phyloP scores from a whole-genome alignment of 2,329 filamentous ascomycete genomes.

The Chaetomium strumarium region DNA sequence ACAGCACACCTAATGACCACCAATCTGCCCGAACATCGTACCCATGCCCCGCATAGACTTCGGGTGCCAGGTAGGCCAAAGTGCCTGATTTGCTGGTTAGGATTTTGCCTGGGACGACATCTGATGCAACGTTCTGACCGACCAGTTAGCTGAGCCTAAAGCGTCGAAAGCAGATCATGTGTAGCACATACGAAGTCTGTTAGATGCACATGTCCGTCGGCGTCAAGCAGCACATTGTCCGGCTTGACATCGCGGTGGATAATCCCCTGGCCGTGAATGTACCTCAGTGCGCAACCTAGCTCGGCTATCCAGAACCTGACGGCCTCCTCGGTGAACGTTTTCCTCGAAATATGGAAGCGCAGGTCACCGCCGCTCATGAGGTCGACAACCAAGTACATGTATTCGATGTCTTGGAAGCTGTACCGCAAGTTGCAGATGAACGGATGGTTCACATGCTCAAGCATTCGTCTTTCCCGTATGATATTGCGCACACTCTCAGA shows the following conservation, averaged over 20 bases:
- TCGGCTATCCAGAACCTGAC: conserved; percentile 97
- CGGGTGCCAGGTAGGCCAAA: conserved; percentile 88
- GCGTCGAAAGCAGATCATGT: background rate
- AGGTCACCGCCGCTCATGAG: conserved; percentile 96
- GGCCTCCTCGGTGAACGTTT: conserved; percentile 95
- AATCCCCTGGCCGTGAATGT: conserved; percentile 80
- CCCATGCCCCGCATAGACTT: conserved; percentile 86
- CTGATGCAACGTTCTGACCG: conserved; percentile 86
- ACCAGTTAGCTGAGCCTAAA: conserved; percentile 7
- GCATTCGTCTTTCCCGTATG: conserved; percentile 93
- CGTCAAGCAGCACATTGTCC: conserved; percentile 83
- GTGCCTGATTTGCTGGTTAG: conserved; percentile 96
- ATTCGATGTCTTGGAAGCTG: conserved; percentile 98
- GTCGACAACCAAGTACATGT: conserved; percentile 98
- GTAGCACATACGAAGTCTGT: conserved; percentile 77
- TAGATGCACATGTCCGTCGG: conserved; percentile 89
- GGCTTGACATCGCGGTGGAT: conserved; percentile 90
- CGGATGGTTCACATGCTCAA: conserved; percentile 95
- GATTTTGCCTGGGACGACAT: conserved; percentile 74
- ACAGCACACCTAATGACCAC: conserved; percentile 98
- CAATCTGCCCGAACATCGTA: conserved; percentile 91
- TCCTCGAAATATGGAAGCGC: conserved; percentile 94
- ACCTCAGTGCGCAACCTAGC: conserved; percentile 82
- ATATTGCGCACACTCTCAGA: conserved; percentile 98
- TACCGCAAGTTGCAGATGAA: conserved; percentile 98